These are phyloP conservation scores for Fusarium chaquense DNA, from an alignment of 2,329 filamentous ascomycete genomes.

Conservation along the genomic window DNA sequence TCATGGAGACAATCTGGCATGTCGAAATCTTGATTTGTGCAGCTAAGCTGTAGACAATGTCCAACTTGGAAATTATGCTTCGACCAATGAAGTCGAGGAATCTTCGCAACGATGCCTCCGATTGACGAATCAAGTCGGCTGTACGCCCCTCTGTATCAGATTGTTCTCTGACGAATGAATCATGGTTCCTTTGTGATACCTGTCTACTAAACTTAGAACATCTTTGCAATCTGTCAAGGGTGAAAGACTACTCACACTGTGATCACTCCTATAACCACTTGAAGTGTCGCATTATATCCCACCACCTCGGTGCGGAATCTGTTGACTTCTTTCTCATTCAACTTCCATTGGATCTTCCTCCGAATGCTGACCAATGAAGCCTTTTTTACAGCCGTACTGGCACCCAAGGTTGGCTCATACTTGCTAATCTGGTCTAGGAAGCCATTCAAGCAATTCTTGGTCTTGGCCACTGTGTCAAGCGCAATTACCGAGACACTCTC, in stretches of 20 bases:
- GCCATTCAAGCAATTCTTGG: not conserved
- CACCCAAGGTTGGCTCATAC: not conserved
- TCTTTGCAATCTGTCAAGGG: too few species aligned
- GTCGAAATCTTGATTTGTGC: not conserved
- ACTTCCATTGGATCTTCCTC: not conserved
- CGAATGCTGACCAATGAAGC: not conserved
- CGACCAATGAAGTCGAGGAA: not conserved
- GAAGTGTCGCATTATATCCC: not conserved
- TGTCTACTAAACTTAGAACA: not conserved
- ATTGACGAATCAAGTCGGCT: not conserved
- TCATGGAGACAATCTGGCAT: not conserved
- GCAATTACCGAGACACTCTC: too few species aligned
- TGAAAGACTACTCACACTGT: not conserved
- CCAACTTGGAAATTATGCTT: not conserved
- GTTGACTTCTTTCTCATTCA: not conserved
- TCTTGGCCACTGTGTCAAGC: not conserved
- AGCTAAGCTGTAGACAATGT: not conserved
- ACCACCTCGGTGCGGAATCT: not conserved
- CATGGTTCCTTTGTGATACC: not conserved
- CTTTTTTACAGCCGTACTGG: fast-evolving
- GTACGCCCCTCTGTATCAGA: not conserved
- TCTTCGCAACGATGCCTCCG: not conserved
- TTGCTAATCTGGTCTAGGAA: not conserved
- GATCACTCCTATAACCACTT: not conserved
- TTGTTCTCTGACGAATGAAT: not conserved